Conservation (phyloP, 345 rosid species). For the Sisymbrium altissimum region DNA sequence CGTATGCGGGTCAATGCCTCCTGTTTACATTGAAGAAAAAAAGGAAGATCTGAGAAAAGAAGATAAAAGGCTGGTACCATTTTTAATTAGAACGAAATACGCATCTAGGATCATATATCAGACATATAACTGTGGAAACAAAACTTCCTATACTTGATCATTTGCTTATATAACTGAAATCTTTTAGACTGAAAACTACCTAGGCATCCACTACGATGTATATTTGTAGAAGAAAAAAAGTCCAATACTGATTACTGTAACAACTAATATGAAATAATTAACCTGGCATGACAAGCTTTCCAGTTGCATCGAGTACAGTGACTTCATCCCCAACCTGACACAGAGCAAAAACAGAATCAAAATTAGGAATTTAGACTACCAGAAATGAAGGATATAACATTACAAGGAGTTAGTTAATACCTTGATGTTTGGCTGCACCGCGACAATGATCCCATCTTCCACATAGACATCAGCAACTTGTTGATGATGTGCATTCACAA, state of each 20-base stretch:
- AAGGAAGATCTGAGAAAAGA: not conserved
- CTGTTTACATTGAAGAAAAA: constrained; percentile 36
- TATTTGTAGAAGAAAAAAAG: not conserved
- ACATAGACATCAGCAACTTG: constrained; percentile 86
- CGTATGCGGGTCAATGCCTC: constrained; percentile 96
- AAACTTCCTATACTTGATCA: not conserved
- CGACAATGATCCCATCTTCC: constrained; percentile 71
- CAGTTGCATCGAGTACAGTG: constrained; percentile 78
- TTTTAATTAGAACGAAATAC: not conserved
- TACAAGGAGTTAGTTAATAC: constrained; percentile 24
- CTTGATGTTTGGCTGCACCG: constrained; percentile 69
- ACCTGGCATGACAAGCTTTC: constrained; percentile 98
- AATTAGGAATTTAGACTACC: not conserved
- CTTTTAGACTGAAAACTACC: not conserved
- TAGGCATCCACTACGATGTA: not conserved
- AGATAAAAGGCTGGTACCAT: not conserved
- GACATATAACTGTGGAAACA: not conserved
- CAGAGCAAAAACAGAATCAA: constrained; percentile 8
- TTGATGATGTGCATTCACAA: constrained; percentile 83
- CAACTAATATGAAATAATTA: constrained; percentile 1
- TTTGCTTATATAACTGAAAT: not conserved
- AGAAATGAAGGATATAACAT: not conserved
- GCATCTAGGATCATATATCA: not conserved
- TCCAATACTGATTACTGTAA: not conserved
- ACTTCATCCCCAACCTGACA: constrained; percentile 86